Base-by-base conservation (phyloP, 2,329 filamentous ascomycete species). In the Stemphylium vesicarium region DNA sequence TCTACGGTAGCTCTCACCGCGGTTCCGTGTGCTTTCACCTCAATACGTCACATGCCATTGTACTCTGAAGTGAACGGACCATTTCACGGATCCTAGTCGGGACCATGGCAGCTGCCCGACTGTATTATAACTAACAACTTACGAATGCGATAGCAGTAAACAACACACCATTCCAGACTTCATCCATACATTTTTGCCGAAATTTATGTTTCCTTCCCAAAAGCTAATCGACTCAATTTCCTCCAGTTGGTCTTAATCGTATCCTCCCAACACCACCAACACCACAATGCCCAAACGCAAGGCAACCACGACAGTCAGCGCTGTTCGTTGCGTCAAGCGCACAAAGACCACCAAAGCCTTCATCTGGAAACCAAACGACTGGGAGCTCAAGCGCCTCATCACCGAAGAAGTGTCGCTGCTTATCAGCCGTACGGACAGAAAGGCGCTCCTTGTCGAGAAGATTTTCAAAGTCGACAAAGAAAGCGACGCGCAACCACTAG, bases 371-470 rank as follows among this genome's bases (percentile, higher is more conserved):
- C 39, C 37, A 18, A 43, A 38, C n/a, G 50, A 59, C 10, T 65
- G 13, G 26, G 18, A 43, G 12, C 9, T 37, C 9, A 50, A 43
- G 22, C 48, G 13, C 10, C 2, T 33, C 39, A 44, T 43, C 32
- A 43, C 33, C 11, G 4, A 13, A 13, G 15, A 38, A 22, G 9
- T 43, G n/a, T 37, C 24, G 16, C 46, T 64, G 9, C 35, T 64
- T 20, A 33, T 16, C 20, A 58, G 38, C 37, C 48, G 42, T 18
- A 44, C 44, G 9, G 49, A 56, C 38, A 18, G 11, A 13, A 50
- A 53, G 22, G n/a, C 38, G 2, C 36, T 61, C 10, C 42, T 71
- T 12, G 53, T 69, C 41, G 63, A 59, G 52, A 69, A 71, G 45
- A 40, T 68, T 3, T 4, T 32, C n/a, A 29, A 39, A 8, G 40